Evolutionary conservation across 1,284 basidiomycete genomes (phyloP).

Genomic region (Pascua sp.): DNA sequence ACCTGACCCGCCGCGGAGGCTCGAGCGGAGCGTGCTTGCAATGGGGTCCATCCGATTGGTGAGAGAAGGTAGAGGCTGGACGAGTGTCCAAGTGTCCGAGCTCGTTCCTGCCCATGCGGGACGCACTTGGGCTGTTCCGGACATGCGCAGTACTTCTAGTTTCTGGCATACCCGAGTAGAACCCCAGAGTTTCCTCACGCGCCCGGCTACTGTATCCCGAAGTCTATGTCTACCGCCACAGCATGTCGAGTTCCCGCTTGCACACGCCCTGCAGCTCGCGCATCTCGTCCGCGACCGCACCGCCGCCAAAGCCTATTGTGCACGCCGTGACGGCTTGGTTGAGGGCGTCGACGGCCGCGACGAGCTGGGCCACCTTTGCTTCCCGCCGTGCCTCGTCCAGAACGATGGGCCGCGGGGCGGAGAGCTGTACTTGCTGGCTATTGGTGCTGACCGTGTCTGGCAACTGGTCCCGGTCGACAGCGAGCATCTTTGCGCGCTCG

Average conservation of each 20-base stretch:
- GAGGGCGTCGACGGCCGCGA: constrained; percentile 62
- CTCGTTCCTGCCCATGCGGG: too few relatives aligned
- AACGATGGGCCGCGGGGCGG: not conserved
- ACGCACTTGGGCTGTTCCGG: too few relatives aligned
- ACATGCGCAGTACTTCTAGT: too few relatives aligned
- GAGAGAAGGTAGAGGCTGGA: too few relatives aligned
- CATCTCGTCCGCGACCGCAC: constrained; percentile 12
- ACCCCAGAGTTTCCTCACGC: too few relatives aligned
- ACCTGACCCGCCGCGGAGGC: too few relatives aligned
- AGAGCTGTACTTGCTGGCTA: not conserved
- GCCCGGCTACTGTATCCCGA: too few relatives aligned
- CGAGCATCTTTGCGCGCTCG: constrained; percentile 74
- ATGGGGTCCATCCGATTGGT: too few relatives aligned
- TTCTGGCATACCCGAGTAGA: too few relatives aligned
- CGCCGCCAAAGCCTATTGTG: constrained; percentile 43
- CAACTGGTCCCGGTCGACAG: constrained; percentile 32
- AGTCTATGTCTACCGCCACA: constrained; percentile 1
- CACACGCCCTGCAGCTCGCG: not conserved
- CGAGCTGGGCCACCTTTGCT: constrained; percentile 42
- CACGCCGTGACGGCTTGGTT: constrained; percentile 55
- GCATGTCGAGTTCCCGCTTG: constrained; percentile 12
- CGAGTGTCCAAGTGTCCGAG: too few relatives aligned
- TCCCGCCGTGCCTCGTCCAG: not conserved
- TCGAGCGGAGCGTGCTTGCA: too few relatives aligned
- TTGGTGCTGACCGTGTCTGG: not conserved